Conservation (phyloP, 495 filamentous ascomycete species). For the Lindgomyces ingoldianus region DNA sequence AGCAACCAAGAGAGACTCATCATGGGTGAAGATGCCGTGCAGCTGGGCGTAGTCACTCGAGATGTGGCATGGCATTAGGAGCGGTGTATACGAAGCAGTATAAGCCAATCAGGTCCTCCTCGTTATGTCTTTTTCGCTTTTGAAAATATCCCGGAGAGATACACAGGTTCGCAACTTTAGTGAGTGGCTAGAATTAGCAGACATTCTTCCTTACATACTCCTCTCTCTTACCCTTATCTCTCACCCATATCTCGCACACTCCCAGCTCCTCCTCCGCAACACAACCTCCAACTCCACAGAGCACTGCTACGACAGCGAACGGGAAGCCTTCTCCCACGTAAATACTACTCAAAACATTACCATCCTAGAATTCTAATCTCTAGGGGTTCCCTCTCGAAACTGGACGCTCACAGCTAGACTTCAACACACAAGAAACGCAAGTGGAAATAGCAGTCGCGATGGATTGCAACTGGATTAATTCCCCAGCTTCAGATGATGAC, state of each 20-base stretch:
- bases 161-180: too few species aligned
- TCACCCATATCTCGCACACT: not conserved
- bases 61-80: too few species aligned
- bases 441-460: not conserved
- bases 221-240: not conserved
- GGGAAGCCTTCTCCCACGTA: not conserved
- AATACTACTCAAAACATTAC: conserved; percentile 1
- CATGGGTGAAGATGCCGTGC: too few species aligned
- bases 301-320: not conserved
- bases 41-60: too few species aligned
- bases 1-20: too few species aligned
- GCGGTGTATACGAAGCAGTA: too few species aligned
- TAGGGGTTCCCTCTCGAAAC: not conserved
- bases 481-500: not conserved
- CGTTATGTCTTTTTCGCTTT: too few species aligned
- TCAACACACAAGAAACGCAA: not conserved
- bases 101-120: too few species aligned
- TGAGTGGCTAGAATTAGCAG: too few species aligned
- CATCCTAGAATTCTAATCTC: not conserved
- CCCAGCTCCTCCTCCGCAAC: not conserved
- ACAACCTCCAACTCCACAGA: not conserved
- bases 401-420: not conserved
- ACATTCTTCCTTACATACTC: too few species aligned
- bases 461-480: conserved; percentile 14
- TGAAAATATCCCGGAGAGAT: too few species aligned